These are phyloP conservation scores for Blastobotrys malaysiensis DNA, from an alignment of 1,139 yeast species.

Conservation along the genomic window DNA sequence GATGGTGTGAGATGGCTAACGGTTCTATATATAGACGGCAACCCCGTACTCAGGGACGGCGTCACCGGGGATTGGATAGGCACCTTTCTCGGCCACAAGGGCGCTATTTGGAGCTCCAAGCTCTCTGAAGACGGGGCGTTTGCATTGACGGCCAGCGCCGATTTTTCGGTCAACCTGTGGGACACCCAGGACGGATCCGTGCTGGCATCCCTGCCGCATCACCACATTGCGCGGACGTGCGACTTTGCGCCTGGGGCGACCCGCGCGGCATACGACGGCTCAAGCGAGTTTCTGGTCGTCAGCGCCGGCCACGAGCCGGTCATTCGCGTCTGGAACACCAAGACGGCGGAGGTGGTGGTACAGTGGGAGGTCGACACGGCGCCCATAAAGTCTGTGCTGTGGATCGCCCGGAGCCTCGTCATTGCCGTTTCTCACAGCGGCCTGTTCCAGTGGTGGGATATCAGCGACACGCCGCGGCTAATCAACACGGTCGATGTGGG, in stretches of 20 bases:
- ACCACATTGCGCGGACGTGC: constrained; percentile 33
- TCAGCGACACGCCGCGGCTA: constrained; percentile 16
- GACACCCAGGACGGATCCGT: constrained; percentile 28
- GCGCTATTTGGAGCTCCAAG: constrained; percentile 37
- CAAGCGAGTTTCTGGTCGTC: constrained; percentile 15
- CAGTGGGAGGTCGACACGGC: constrained; percentile 22
- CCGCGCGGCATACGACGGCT: constrained; percentile 3
- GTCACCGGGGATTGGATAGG: constrained; percentile 40
- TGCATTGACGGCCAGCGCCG: constrained; percentile 36
- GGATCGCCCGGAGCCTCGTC: constrained; percentile 21
- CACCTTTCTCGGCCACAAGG: constrained; percentile 37
- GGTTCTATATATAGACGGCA: constrained; percentile 28
- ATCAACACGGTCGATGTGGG: constrained; percentile 20
- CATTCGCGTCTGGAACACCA: constrained; percentile 24
- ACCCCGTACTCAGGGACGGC: constrained; percentile 37
- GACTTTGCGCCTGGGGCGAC: constrained; percentile 20
- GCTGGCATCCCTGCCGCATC: constrained; percentile 27
- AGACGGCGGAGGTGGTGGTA: constrained; percentile 8
- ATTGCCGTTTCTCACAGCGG: constrained; percentile 28
- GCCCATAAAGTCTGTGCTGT: constrained; percentile 20
- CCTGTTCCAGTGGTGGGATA: constrained; percentile 31
- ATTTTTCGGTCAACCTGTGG: constrained; percentile 36
- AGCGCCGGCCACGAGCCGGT: constrained; percentile 28
- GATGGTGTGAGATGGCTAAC: neutral
- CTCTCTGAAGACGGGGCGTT: constrained; percentile 26